These are phyloP conservation scores for Austroboletus festivus DNA, from an alignment of 768 basidiomycete species.

Conservation along the genomic window DNA sequence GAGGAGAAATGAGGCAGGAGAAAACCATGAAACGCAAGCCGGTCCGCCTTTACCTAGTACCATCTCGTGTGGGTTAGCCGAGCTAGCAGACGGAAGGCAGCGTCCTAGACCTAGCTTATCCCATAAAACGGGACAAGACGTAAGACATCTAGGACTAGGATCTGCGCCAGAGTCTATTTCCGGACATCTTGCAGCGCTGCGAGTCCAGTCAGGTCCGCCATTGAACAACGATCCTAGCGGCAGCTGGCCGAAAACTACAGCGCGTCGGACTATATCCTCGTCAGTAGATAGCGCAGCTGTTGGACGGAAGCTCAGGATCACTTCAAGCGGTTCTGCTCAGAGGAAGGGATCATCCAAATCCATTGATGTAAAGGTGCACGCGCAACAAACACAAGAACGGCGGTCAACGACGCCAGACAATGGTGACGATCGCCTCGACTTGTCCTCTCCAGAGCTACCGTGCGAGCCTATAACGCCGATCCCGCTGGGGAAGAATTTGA, in stretches of 20 bases:
- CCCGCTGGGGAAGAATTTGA: conserved; percentile 22
- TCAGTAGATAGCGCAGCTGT: conserved; percentile 7
- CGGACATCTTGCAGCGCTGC: conserved; percentile 23
- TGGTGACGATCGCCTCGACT: conserved; percentile 12
- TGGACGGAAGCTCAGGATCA: conserved; percentile 2
- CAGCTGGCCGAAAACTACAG: neutral
- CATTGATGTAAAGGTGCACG: neutral
- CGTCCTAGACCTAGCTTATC: conserved; percentile 14
- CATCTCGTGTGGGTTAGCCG: conserved; percentile 1
- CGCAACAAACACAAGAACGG: conserved; percentile 5
- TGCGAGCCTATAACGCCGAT: conserved; percentile 32
- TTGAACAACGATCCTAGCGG: neutral
- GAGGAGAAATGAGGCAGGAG: conserved; percentile 7
- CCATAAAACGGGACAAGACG: conserved; percentile 7
- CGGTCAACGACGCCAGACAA: conserved; percentile 16
- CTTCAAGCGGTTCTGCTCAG: neutral
- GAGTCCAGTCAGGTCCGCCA: conserved; percentile 16
- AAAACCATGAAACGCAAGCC: neutral
- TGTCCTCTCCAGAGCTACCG: conserved; percentile 32
- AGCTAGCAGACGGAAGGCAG: conserved; percentile 7
- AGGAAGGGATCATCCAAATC: conserved; percentile 9
- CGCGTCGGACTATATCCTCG: conserved; percentile 22
- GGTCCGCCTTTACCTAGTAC: conserved; percentile 1
- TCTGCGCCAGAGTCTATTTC: conserved; percentile 28
- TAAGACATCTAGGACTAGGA: conserved; percentile 15